Evolutionary conservation across 768 basidiomycete genomes (phyloP), one percentile per base, ranked within the genome.

Genomic region (Mycena rebaudengoi): DNA sequence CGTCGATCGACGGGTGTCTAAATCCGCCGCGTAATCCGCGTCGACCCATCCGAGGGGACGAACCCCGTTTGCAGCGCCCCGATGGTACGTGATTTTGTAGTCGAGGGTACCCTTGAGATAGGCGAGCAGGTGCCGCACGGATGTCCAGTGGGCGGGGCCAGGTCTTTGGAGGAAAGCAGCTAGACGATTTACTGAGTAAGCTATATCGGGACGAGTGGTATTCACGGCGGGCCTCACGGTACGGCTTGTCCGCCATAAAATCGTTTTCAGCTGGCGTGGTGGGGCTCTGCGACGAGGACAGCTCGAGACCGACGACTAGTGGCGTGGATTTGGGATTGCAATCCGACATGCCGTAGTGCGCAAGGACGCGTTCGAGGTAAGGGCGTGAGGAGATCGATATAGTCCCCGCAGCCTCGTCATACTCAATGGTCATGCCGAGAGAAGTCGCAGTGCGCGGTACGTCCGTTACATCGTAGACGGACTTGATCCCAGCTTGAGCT

Each of bases 91-190:
- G 32, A 77, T 67, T 4, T 51, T 40, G n/a, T 65, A 67, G 51
- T 72, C 54, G 3, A 64, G 29, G 0, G 78, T 76, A 7, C 76
- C 74, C 40, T 76, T 76, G 39, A 82, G 46, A 54, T 80, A 80
- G 0, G 67, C 53, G 12, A 78, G 64, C 23, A 81, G 33, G 48
- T 76, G 77, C 25, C 76, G 69, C 18, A 78, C 67, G 1, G 78
- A 77, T 2, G 71, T 67, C 78, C 78, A 80, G 60, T 82, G 81
- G 0, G 48, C 61, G 0, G 59, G 39, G 0, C 73, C 71, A 12
- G 76, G 76, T 51, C 75, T 71, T 4, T 30, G 33, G 25, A 64
- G 59, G 61, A 70, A 74, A 1, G 67, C 65, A 1, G 72, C 56
- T 0, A 75, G 64, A 0, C 62, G 23, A 1, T 59, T 51, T 3